Percentiles rank a stretch among this genome's conserved stretches.
phyloP scores from a whole-genome alignment of 352 stramenopile species.

The Globisporangium nunn region DNA sequence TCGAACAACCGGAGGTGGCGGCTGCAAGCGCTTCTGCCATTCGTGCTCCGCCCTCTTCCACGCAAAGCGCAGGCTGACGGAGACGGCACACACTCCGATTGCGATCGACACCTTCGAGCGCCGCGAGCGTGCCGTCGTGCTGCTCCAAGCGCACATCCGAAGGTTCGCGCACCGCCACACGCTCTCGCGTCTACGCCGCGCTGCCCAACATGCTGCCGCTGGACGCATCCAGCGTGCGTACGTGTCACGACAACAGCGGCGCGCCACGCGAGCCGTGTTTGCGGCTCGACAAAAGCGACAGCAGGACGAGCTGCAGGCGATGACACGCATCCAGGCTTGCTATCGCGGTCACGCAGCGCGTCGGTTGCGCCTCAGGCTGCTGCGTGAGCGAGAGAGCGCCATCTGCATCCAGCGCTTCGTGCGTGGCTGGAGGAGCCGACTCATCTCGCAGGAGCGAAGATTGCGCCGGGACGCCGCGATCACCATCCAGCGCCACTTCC shows the following conservation, averaged over 20 bases:
- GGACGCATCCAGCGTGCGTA: slow-evolving; percentile 33
- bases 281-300: slow-evolving; percentile 19
- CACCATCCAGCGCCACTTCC: slow-evolving; percentile 30
- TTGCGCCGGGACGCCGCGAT: slow-evolving; percentile 18
- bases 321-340: slow-evolving; percentile 22
- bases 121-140: slow-evolving; percentile 23
- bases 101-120: slow-evolving; percentile 19
- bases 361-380: slow-evolving; percentile 5
- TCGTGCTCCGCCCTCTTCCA: slow-evolving; percentile 37
- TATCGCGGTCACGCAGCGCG: slow-evolving; percentile 25
- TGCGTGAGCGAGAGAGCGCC: slow-evolving; percentile 16
- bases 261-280: slow-evolving; percentile 25
- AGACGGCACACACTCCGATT: slow-evolving; percentile 14
- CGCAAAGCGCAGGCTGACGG: background rate
- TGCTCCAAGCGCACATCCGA: slow-evolving; percentile 36
- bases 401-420: slow-evolving; percentile 32
- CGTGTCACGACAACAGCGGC: slow-evolving; percentile 21
- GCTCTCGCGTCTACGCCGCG: slow-evolving; percentile 15
- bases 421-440: slow-evolving; percentile 16
- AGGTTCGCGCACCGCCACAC: slow-evolving; percentile 34
- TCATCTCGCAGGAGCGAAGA: slow-evolving; percentile 5
- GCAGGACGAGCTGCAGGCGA: slow-evolving; percentile 14
- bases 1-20: background rate
- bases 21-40: slow-evolving; percentile 32
- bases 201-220: slow-evolving; percentile 18